These are phyloP conservation scores for Neoarthrinium moseri DNA, from an alignment of 2,329 filamentous ascomycete species.

Conservation along the genomic window DNA sequence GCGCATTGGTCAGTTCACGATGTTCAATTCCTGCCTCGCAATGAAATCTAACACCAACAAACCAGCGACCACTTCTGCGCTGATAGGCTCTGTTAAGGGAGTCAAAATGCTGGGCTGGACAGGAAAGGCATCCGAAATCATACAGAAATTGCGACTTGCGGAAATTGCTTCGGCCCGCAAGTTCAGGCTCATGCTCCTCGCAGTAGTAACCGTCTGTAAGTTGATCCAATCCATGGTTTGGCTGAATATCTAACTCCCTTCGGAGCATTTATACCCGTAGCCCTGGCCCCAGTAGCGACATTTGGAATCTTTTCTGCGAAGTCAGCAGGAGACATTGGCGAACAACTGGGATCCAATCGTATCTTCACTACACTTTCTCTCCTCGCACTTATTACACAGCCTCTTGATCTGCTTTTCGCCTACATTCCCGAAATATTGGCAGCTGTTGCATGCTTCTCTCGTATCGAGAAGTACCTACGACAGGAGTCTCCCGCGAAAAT, in stretches of 20 bases:
- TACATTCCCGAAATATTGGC: conserved; percentile 10
- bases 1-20: conserved; percentile 6
- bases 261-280: conserved; percentile 8
- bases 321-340: background rate
- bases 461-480: conserved; percentile 8
- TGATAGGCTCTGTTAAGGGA: conserved; percentile 11
- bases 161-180: conserved; percentile 8
- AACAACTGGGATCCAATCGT: background rate
- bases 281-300: conserved; percentile 6
- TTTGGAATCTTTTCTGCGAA: conserved; percentile 6
- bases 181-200: conserved; percentile 11
- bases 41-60: background rate
- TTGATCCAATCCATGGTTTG: background rate
- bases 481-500: background rate
- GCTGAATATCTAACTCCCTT: background rate
- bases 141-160: conserved; percentile 8
- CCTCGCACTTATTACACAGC: conserved; percentile 8
- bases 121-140: background rate
- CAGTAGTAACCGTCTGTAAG: conserved; percentile 9
- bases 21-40: too few species aligned
- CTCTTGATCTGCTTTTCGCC: conserved; percentile 8
- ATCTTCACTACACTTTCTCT: conserved; percentile 11
- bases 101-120: conserved; percentile 13
- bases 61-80: conserved; percentile 7
- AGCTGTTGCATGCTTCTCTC: conserved; percentile 7